phyloP scores from a whole-genome alignment of 2,329 filamentous ascomycete species.

The Plectosphaerella cucumerina region DNA sequence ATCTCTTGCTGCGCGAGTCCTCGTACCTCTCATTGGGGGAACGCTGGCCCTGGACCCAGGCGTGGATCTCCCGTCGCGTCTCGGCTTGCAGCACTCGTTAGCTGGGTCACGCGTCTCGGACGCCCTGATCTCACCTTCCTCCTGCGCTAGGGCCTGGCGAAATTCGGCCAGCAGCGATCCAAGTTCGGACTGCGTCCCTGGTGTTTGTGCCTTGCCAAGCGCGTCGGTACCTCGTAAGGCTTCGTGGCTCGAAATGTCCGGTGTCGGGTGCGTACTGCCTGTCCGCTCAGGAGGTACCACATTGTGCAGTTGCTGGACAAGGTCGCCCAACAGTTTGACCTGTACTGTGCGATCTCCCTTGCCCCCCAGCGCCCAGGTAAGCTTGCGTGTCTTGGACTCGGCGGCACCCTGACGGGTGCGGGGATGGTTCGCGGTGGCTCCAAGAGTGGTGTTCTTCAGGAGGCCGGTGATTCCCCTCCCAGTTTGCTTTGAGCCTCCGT shows the following conservation, averaged over 20 bases:
- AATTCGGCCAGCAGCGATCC: background rate
- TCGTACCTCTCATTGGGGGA: slow-evolving; percentile 14
- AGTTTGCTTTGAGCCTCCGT: background rate
- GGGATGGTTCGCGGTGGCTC: background rate
- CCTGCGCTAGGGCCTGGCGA: background rate
- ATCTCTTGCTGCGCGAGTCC: slow-evolving; percentile 11
- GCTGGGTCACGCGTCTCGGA: background rate
- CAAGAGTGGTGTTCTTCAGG: background rate
- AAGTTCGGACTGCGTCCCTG: too few relatives aligned
- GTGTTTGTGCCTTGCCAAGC: background rate
- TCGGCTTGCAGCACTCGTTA: background rate
- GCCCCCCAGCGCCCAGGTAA: slow-evolving; percentile 8
- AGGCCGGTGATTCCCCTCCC: background rate
- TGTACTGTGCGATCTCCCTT: slow-evolving; percentile 7
- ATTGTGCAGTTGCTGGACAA: slow-evolving; percentile 10
- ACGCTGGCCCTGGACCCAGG: slow-evolving; percentile 9
- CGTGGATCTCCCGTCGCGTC: too few relatives aligned
- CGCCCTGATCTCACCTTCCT: background rate
- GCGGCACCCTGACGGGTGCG: background rate
- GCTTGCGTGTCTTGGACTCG: slow-evolving; percentile 6
- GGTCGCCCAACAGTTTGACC: slow-evolving; percentile 2
- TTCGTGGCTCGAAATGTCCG: background rate
- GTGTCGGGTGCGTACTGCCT: background rate
- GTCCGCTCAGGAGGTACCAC: slow-evolving; percentile 1
- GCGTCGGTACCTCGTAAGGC: too few relatives aligned